A percentile compares a stretch with the other conserved stretches of the same genome.
phyloP scores from a whole-genome alignment of 805 yeast species.

The Barnettozyma wickerhamii region DNA sequence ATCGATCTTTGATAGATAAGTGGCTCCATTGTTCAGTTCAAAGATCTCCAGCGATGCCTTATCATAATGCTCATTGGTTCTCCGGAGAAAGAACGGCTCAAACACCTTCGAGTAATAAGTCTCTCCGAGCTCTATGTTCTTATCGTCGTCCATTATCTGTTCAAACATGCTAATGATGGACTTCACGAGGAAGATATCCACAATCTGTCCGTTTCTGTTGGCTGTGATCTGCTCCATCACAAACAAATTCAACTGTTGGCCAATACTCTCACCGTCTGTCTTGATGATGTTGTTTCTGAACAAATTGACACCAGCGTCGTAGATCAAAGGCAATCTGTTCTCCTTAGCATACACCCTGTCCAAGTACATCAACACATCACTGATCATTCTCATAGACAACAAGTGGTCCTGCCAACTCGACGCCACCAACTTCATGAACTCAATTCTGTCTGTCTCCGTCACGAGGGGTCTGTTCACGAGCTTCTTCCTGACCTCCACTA shows the following conservation, averaged over 20 bases:
- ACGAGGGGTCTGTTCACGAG: constrained; percentile 15
- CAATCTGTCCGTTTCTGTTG: constrained; percentile 52
- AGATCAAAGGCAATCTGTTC: constrained; percentile 54
- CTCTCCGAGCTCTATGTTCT: constrained; percentile 40
- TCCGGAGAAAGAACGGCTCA: constrained; percentile 58
- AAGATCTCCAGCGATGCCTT: constrained; percentile 41
- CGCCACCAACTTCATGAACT: constrained; percentile 34
- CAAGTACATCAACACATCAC: constrained; percentile 82
- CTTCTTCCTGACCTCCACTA: constrained; percentile 28
- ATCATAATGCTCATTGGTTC: constrained; percentile 53
- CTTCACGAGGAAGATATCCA: constrained; percentile 56
- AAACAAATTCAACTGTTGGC: constrained; percentile 42
- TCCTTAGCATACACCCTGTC: constrained; percentile 83
- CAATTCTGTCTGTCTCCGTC: constrained; percentile 16
- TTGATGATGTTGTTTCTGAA: constrained; percentile 61
- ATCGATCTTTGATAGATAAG: constrained; percentile 48
- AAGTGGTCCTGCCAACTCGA: constrained; percentile 65
- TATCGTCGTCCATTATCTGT: constrained; percentile 45
- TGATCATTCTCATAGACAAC: constrained; percentile 67
- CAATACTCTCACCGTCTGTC: constrained; percentile 45
- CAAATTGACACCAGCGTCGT: constrained; percentile 67
- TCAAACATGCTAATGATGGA: constrained; percentile 70
- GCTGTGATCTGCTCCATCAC: constrained; percentile 52
- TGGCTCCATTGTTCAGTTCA: constrained; percentile 42
- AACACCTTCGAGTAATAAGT: constrained; percentile 59